phyloP scores from a whole-genome alignment of 139 green algal genomes.

The Trebouxia sp. region DNA sequence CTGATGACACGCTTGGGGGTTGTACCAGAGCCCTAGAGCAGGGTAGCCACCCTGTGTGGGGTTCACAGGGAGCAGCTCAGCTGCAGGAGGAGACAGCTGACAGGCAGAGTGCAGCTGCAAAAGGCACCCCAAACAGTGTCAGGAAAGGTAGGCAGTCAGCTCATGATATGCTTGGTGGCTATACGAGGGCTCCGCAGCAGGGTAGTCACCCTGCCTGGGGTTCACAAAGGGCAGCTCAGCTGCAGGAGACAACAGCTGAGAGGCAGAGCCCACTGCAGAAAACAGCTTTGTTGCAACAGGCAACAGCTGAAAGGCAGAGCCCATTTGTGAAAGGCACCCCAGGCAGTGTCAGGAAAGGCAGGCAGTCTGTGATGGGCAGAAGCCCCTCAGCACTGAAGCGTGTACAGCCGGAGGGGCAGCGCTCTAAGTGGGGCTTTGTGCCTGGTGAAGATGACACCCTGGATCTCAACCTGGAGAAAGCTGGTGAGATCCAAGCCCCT shows the following conservation, averaged over 20 bases:
- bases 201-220: slow-evolving; percentile 28
- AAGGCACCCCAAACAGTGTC: not conserved
- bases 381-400: not conserved
- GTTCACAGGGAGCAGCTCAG: not conserved
- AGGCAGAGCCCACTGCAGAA: not conserved
- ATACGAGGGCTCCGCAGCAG: slow-evolving; percentile 10
- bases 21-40: slow-evolving; percentile 23
- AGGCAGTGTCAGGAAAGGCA: not conserved
- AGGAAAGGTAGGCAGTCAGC: not conserved
- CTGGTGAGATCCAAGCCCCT: slow-evolving; percentile 29
- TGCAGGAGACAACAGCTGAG: not conserved
- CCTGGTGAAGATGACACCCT: slow-evolving; percentile 69
- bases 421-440: slow-evolving; percentile 80
- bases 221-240: not conserved
- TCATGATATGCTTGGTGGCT: slow-evolving; percentile 23
- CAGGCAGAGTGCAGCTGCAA: not conserved
- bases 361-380: not conserved
- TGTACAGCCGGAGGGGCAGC: slow-evolving; percentile 33
- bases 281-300: not conserved
- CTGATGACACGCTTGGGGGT: slow-evolving; percentile 23
- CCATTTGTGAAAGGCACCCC: not conserved
- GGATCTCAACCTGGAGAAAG: slow-evolving; percentile 58
- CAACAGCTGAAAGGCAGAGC: not conserved
- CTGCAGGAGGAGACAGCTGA: not conserved
- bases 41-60: slow-evolving; percentile 22